Conservation (phyloP, 495 filamentous ascomycete genomes). For the Penicillium arizonense region DNA sequence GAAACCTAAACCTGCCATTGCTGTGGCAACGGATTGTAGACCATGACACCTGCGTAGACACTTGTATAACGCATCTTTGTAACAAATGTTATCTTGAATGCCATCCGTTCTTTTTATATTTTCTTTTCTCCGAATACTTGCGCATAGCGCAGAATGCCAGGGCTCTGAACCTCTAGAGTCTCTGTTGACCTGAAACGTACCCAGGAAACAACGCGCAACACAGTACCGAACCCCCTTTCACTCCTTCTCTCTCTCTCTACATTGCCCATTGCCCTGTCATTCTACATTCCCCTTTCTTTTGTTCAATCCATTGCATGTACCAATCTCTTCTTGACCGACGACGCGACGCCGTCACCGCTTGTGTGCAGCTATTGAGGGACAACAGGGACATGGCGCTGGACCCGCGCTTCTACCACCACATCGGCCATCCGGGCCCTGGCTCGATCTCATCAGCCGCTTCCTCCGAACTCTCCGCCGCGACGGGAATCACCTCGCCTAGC, state of each 20-base stretch:
- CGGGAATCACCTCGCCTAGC: constrained; percentile 49
- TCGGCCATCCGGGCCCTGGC: constrained; percentile 39
- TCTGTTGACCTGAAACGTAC: constrained; percentile 14
- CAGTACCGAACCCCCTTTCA: constrained; percentile 24
- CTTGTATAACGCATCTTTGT: too few species aligned
- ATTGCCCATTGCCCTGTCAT: constrained; percentile 2
- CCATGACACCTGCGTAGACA: too few species aligned
- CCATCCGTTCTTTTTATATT: too few species aligned
- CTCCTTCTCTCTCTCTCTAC: constrained; percentile 11
- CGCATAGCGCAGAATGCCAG: too few species aligned
- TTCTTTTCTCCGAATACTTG: too few species aligned
- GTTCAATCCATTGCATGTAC: constrained; percentile 41
- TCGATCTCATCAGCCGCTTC: constrained; percentile 60
- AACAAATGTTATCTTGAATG: too few species aligned
- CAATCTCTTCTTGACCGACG: constrained; percentile 36
- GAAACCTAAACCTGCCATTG: constrained; percentile 15
- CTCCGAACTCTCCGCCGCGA: constrained; percentile 50
- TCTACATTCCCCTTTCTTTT: constrained; percentile 7
- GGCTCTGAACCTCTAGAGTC: background rate
- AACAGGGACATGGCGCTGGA: constrained; percentile 57
- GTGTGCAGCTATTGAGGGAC: constrained; percentile 48
- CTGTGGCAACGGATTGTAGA: constrained; percentile 23
- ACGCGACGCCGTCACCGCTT: constrained; percentile 45
- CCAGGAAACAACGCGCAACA: constrained; percentile 23
- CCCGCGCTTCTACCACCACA: constrained; percentile 52